Evolutionary conservation across 257 asterid genomes (phyloP).

Genomic region (Verbascum thapsus): DNA sequence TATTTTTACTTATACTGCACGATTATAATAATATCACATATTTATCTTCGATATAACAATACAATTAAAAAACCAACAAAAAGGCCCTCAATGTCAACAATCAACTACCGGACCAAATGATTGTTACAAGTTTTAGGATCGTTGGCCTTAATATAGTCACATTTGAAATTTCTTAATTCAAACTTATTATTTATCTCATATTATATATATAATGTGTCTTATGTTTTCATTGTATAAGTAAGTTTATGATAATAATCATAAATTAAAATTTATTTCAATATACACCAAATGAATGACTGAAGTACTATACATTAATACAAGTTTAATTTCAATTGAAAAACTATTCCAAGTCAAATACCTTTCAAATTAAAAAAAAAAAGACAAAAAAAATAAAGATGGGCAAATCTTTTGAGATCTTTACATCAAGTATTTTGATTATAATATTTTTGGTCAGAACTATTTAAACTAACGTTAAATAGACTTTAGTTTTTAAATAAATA

Average conservation of each 20-base stretch:
- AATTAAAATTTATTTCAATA: no score
- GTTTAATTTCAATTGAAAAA: no score
- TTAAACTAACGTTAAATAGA: background rate
- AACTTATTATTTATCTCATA: background rate
- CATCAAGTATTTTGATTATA: background rate
- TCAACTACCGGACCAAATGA: no score
- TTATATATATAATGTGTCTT: background rate
- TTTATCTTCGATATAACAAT: slow-evolving; percentile 35
- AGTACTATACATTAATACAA: no score
- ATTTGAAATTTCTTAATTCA: background rate
- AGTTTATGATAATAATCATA: no score
- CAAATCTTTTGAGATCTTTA: background rate
- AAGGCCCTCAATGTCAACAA: slow-evolving; percentile 26
- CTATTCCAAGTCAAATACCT: no score
- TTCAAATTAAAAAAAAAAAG: no score
- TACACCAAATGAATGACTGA: no score
- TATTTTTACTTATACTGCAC: no score
- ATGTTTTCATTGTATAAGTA: no score
- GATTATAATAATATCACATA: background rate
- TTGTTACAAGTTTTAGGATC: no score
- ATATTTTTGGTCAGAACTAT: background rate
- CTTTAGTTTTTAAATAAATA: background rate
- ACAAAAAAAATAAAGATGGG: background rate
- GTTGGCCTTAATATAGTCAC: no score
- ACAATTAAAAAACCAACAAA: slow-evolving; percentile 40